A percentile compares a stretch with the other conserved stretches of the same genome.
Conservation (phyloP, 495 filamentous ascomycete genomes). For the Daldinia childiae region DNA sequence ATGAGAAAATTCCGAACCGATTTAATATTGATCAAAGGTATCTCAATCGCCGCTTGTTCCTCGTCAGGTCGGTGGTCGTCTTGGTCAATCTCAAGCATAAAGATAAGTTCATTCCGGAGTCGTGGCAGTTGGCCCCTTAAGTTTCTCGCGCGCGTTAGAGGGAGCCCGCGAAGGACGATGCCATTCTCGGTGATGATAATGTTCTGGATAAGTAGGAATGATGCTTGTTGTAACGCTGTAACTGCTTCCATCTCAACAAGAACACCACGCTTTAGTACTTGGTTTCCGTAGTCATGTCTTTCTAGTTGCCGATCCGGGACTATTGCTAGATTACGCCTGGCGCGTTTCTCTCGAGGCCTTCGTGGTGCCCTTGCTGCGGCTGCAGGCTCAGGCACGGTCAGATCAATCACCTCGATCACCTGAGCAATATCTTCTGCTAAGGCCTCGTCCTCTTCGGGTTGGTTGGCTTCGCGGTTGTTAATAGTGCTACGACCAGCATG, state of each 20-base stretch:
- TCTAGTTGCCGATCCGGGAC: slow-evolving; percentile 13
- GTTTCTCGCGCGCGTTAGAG: slow-evolving; percentile 49
- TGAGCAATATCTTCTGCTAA: slow-evolving; percentile 23
- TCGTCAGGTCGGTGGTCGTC: slow-evolving; percentile 51
- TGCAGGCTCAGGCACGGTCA: neutral
- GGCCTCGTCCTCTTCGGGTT: slow-evolving; percentile 21
- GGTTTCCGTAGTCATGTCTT: slow-evolving; percentile 29
- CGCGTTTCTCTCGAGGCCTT: slow-evolving; percentile 1
- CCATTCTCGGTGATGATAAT: slow-evolving; percentile 46
- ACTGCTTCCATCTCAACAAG: slow-evolving; percentile 50
- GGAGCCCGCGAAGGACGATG: slow-evolving; percentile 53
- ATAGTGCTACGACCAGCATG: neutral
- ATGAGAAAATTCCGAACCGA: slow-evolving; percentile 54
- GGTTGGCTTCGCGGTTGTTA: slow-evolving; percentile 8
- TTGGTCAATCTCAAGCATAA: slow-evolving; percentile 58
- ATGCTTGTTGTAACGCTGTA: slow-evolving; percentile 29
- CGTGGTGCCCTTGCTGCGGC: neutral
- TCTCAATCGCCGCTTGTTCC: slow-evolving; percentile 57
- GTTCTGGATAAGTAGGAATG: slow-evolving; percentile 55
- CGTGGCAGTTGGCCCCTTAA: slow-evolving; percentile 53
- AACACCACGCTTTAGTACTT: slow-evolving; percentile 38
- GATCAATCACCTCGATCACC: slow-evolving; percentile 40
- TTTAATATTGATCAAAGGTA: slow-evolving; percentile 49
- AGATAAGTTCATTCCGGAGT: slow-evolving; percentile 64
- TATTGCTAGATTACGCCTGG: slow-evolving; percentile 28